Evolutionary conservation across 768 basidiomycete genomes (phyloP).

Genomic region (Xanthoconium purpureum): DNA sequence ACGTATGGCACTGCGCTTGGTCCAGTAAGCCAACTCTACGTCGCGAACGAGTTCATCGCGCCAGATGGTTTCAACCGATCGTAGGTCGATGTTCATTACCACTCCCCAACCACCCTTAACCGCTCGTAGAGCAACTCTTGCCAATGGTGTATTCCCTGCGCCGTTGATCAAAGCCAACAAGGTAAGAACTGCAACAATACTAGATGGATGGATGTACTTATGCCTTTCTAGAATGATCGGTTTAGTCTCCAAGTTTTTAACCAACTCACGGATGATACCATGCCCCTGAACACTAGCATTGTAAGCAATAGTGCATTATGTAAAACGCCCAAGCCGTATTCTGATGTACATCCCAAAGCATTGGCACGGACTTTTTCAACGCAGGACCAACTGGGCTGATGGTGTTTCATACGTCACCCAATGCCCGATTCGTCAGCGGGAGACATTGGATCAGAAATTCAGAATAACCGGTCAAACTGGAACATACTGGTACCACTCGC

Average conservation of each 20-base stretch:
- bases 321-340: neutral
- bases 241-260: neutral
- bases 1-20: neutral
- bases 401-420: neutral
- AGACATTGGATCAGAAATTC: slow-evolving; percentile 39
- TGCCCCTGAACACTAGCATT: slow-evolving; percentile 45
- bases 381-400: slow-evolving; percentile 2
- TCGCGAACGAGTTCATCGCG: neutral
- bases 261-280: slow-evolving; percentile 37
- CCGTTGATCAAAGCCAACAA: slow-evolving; percentile 43
- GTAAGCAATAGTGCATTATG: slow-evolving; percentile 20
- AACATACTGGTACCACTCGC: slow-evolving; percentile 43
- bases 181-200: slow-evolving; percentile 1
- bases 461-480: slow-evolving; percentile 22
- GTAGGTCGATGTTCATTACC: neutral
- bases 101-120: neutral
- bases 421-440: slow-evolving; percentile 15
- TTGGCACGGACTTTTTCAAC: slow-evolving; percentile 2
- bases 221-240: neutral
- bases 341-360: slow-evolving; percentile 6
- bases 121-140: neutral
- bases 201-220: neutral
- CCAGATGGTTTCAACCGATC: slow-evolving; percentile 6
- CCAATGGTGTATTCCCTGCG: slow-evolving; percentile 31
- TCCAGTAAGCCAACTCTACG: neutral